Evolutionary conservation across 306 rosid species (phyloP).

Genomic region (Ceratonia siliqua): DNA sequence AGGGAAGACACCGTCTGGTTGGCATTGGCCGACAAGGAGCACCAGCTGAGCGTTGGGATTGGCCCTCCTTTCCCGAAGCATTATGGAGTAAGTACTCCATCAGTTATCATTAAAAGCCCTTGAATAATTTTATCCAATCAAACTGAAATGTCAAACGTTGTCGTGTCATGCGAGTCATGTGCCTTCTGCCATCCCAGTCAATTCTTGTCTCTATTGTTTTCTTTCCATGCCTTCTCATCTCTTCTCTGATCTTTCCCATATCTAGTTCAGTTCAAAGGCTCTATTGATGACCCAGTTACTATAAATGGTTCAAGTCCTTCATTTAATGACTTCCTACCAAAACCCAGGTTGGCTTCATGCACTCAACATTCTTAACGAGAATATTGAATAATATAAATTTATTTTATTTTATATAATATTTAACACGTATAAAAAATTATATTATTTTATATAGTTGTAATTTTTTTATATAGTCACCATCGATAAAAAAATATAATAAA

Average conservation of each 20-base stretch:
- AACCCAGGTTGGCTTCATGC: not conserved
- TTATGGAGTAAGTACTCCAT: too few species aligned
- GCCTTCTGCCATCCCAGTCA: too few species aligned
- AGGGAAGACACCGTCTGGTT: not conserved
- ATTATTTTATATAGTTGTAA: too few species aligned
- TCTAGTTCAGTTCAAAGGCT: too few species aligned
- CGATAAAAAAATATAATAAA: too few species aligned
- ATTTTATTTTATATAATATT: too few species aligned
- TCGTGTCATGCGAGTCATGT: not conserved
- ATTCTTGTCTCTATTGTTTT: not conserved
- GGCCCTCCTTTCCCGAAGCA: constrained; percentile 1
- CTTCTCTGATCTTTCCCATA: too few species aligned
- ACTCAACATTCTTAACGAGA: not conserved
- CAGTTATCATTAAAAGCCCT: not conserved
- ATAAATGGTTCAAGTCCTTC: not conserved
- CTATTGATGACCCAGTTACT: too few species aligned
- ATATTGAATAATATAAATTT: too few species aligned
- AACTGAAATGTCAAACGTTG: not conserved
- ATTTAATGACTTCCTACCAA: not conserved
- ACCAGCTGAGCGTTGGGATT: constrained; percentile 23
- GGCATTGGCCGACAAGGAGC: constrained; percentile 15
- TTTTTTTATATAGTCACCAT: too few species aligned
- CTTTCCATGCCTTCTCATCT: too few species aligned
- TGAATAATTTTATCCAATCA: not conserved
- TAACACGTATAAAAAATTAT: too few species aligned